Evolutionary conservation across 176 grass and related monocot species (phyloP).

Genomic region (Phoenix roebelenii): DNA sequence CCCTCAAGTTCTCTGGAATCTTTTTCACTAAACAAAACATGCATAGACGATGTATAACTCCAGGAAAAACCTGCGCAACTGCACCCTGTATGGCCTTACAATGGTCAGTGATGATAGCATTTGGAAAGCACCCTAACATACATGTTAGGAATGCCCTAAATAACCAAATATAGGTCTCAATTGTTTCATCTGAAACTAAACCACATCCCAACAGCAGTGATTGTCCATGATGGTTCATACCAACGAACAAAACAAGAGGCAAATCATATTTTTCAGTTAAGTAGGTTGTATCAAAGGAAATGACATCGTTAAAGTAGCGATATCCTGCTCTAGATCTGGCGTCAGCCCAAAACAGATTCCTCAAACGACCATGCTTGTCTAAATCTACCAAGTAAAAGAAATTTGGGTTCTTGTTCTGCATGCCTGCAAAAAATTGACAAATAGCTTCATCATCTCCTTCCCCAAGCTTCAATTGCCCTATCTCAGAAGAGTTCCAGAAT

Average conservation of each 20-base stretch:
- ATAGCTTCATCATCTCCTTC: conserved; percentile 63
- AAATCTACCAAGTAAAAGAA: conserved; percentile 88
- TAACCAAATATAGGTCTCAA: conserved; percentile 83
- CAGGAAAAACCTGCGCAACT: conserved; percentile 47
- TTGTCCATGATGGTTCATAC: conserved; percentile 91
- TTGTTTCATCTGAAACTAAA: conserved; percentile 63
- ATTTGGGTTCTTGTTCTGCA: conserved; percentile 72
- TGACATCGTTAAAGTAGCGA: conserved; percentile 75
- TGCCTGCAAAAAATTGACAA: conserved; percentile 51
- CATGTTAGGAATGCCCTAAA: conserved; percentile 77
- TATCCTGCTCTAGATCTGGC: conserved; percentile 68
- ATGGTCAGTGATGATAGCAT: conserved; percentile 67
- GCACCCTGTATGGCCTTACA: conserved; percentile 66
- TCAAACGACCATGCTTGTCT: conserved; percentile 54
- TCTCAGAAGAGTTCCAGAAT: conserved; percentile 36
- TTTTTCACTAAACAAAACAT: conserved; percentile 72
- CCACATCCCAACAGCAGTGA: conserved; percentile 65
- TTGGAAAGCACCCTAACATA: conserved; percentile 39
- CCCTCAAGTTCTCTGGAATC: conserved; percentile 67
- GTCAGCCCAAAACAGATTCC: conserved; percentile 86
- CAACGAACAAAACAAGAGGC: conserved; percentile 71
- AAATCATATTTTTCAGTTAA: conserved; percentile 72
- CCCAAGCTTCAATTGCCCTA: conserved; percentile 9
- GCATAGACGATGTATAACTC: conserved; percentile 66
- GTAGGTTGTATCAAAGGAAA: conserved; percentile 77